Evolutionary conservation across 2,329 filamentous ascomycete species (phyloP).

Genomic region (Penicillium decumbens): DNA sequence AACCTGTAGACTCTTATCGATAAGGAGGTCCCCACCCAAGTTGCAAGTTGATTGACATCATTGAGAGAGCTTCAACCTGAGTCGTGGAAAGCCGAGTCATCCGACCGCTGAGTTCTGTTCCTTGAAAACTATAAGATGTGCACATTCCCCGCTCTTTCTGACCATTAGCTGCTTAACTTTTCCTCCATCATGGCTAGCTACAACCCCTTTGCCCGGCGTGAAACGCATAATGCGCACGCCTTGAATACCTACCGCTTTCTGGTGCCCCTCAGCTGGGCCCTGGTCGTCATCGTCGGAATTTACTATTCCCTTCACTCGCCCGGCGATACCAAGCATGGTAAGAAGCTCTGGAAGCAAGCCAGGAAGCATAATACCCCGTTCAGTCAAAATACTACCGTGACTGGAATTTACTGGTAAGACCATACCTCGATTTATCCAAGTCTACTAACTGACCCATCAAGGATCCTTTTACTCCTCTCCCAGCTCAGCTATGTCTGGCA

Average conservation of each 20-base stretch:
- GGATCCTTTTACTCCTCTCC: constrained; percentile 67
- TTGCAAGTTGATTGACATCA: background rate
- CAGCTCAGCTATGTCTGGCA: constrained; percentile 72
- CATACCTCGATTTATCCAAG: constrained; percentile 1
- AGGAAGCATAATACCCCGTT: constrained; percentile 65
- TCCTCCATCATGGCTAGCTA: constrained; percentile 26
- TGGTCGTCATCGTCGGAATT: constrained; percentile 66
- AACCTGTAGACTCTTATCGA: background rate
- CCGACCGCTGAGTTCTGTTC: background rate
- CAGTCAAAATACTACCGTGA: constrained; percentile 61
- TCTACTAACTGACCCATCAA: constrained; percentile 29
- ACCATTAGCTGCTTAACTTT: background rate
- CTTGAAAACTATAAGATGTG: background rate
- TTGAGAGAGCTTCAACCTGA: background rate
- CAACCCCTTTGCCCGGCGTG: constrained; percentile 71
- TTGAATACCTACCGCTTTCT: constrained; percentile 71
- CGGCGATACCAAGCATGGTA: constrained; percentile 56
- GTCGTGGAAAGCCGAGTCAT: constrained; percentile 4
- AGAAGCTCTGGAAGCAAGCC: constrained; percentile 73
- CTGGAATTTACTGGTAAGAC: constrained; percentile 69
- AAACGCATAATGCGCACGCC: constrained; percentile 57
- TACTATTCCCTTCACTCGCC: constrained; percentile 68
- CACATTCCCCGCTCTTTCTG: background rate
- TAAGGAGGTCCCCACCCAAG: background rate
- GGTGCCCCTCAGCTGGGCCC: constrained; percentile 67